Evolutionary conservation across 2,329 filamentous ascomycete genomes (phyloP), one percentile per base, ranked within the genome.

Genomic region (Colletotrichum scovillei): DNA sequence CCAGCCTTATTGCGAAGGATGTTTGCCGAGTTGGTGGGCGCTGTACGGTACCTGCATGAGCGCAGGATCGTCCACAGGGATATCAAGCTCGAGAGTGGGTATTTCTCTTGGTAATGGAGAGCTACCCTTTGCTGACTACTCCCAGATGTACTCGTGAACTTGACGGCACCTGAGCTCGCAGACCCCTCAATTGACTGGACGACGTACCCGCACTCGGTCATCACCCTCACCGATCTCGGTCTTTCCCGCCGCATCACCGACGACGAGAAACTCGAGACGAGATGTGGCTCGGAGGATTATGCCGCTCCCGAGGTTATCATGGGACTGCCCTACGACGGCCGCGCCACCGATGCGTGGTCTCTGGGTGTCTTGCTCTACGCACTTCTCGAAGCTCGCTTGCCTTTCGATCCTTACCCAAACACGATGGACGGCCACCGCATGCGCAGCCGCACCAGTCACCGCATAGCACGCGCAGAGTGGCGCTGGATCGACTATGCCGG

Each of bases 381-480:
- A 1, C 89, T 98, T 4, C 92, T 98, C 82, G 97, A 99, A 84
- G 93, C 93, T n/a, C 90, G 96, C 32, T 85, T 99, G 22, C 97
- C 97, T 0, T 99, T 99, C 77, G 97, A 99, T 80, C 94, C 95
- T 0, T 90, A 94, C 5, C 95, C 96, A 0, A 93, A 93, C 19
- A 93, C 94, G 77, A 93, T 91, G 60, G 94, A 95, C 78, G 91
- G 91, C 30, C 89, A 92, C 75, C 91, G 93, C 77, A 92, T 94
- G 89, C 88, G 93, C 78, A 95, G 93, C 77, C 88, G 94, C 68
- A 96, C 94, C 0, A 96, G 93, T 65, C 97, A 99, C 81, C 92
- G 95, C n/a, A 98, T 99, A 74, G 97, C 97, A 2, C 89, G 97
- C 46, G 94, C 95, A 63, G 97, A 99, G 80, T 99, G 97, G 97